phyloP scores from a whole-genome alignment of 129 eudicot species.

The Ambrosia trifida region DNA sequence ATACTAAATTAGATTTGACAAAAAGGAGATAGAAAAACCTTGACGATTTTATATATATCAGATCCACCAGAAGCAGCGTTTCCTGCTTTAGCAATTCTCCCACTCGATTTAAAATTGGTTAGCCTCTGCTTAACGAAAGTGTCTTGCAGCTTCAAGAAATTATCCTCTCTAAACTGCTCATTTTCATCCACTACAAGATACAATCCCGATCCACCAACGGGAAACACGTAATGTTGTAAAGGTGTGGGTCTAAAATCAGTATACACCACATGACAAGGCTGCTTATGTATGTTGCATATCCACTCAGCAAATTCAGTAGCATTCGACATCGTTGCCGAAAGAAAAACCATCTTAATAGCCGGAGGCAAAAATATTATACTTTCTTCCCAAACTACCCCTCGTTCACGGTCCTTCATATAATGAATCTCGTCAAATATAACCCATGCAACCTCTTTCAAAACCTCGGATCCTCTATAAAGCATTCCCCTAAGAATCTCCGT shows the following conservation, averaged over 20 bases:
- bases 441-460: conserved; percentile 99
- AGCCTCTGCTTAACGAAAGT: conserved; percentile 65
- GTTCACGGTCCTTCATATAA: conserved; percentile 96
- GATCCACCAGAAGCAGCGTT: conserved; percentile 83
- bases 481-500: conserved; percentile 96
- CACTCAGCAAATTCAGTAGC: conserved; percentile 99
- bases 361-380: conserved; percentile 95
- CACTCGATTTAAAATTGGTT: conserved; percentile 45
- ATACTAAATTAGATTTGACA: neutral
- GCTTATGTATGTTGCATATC: conserved; percentile 95
- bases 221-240: conserved; percentile 94
- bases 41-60: conserved; percentile 92
- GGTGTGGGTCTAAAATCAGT: conserved; percentile 99
- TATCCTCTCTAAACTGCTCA: conserved; percentile 94
- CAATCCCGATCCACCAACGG: conserved; percentile 90
- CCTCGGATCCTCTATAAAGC: conserved; percentile 98
- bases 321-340: conserved; percentile 97
- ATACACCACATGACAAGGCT: conserved; percentile 98
- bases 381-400: conserved; percentile 99
- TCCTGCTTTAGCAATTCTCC: conserved; percentile 87
- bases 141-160: conserved; percentile 80
- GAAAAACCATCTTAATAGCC: conserved; percentile 95
- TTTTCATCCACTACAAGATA: conserved; percentile 97
- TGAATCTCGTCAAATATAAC: conserved; percentile 98
- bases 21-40: conserved; percentile 42